Conservation (phyloP, 2,329 filamentous ascomycete genomes). For the Fusarium circinatum region DNA sequence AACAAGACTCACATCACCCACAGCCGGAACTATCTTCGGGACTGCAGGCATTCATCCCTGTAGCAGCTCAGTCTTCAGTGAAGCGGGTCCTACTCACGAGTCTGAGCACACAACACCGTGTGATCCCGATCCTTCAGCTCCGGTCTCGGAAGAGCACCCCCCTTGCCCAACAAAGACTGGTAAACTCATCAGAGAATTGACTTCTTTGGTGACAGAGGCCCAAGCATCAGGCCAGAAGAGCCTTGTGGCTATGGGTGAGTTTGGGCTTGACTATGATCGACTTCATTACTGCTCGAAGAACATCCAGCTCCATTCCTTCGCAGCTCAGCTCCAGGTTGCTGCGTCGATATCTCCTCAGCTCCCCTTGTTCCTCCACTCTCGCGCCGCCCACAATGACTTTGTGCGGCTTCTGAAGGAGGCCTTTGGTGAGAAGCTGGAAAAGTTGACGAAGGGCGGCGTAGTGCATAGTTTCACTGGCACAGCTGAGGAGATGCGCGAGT, state of each 20-base stretch:
- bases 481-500: constrained; percentile 80
- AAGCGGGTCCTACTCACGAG: constrained; percentile 56
- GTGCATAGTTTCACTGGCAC: constrained; percentile 97
- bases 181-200: constrained; percentile 68
- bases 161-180: constrained; percentile 57
- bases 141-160: constrained; percentile 59
- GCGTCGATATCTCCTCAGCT: constrained; percentile 75
- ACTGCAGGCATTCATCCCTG: constrained; percentile 97
- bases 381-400: constrained; percentile 88
- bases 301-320: constrained; percentile 86
- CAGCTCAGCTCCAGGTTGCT: constrained; percentile 82
- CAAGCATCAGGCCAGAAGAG: constrained; percentile 54
- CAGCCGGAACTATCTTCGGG: constrained; percentile 84
- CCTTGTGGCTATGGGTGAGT: constrained; percentile 89
- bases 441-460: constrained; percentile 78
- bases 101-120: constrained; percentile 62
- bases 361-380: constrained; percentile 91
- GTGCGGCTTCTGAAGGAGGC: constrained; percentile 72
- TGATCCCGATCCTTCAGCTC: constrained; percentile 62
- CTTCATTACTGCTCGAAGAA: constrained; percentile 83
- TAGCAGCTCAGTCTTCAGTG: constrained; percentile 80
- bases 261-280: constrained; percentile 96
- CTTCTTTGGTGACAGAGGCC: constrained; percentile 69
- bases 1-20: constrained; percentile 9
- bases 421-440: constrained; percentile 68